Base-by-base conservation (phyloP, 306 rosid genomes). In the Alnus rubra region DNA sequence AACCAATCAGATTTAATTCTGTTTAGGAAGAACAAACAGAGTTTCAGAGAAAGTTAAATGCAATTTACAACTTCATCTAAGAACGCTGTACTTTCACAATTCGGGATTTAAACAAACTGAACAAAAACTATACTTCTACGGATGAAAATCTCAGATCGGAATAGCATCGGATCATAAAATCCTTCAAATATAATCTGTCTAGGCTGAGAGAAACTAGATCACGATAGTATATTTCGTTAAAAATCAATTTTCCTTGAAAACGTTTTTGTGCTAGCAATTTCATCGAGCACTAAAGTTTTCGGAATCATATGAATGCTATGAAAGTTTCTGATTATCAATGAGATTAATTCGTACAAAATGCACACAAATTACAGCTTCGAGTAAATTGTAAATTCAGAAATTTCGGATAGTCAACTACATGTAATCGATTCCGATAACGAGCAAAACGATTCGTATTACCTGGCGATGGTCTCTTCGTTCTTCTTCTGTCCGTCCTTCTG, bases 401-500 rank as follows among this genome's bases (percentile, higher is more conserved):
- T 5, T 53, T 14, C 59, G 7, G 59, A 53, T 53, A 16, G 52
- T 14, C 19, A 18, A 53, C 23, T 14, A 53, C 7, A 53, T 53
- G 1, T 53, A 14, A 18, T 78, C 35, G 65, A 13, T 74, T 80
- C 77, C 37, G 81, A 45, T 31, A 47, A 49, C 30, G 56, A 75
- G 59, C 37, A 13, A 75, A 76, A 19, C 52, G 83, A 35, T 60
- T 73, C 18, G 75, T 73, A 55, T 44, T 77, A 94, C 98, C 98
- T 92, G 3, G 91, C 88, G 79, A 94, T 94, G 3, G 98, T 94
- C 82, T 94, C 97, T 81, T 92, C 97, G 78, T 92, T 94, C 94
- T 92, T 92, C 92, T 92, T 94, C 88, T 88, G 94, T 55, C 90
- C 97, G 65, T 94, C 98, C 84, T 89, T 87, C 74, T 92, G 97